Conservation (phyloP, 345 rosid genomes). For the Hibiscus syriacus region DNA sequence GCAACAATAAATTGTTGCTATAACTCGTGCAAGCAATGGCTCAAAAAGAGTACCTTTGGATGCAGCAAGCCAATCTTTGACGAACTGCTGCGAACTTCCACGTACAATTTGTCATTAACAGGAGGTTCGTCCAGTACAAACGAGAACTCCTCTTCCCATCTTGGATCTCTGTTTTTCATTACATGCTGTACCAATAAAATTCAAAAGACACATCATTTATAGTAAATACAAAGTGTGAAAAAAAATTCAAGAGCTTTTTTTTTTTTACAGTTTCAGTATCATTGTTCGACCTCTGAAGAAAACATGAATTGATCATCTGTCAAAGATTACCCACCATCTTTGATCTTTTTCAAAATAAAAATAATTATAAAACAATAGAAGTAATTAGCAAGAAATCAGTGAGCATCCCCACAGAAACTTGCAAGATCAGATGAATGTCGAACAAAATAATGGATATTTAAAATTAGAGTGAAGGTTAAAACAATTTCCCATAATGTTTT, state of each 20-base stretch:
- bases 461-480: background rate
- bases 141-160: slow-evolving; percentile 86
- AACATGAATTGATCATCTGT: no score
- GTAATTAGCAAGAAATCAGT: background rate
- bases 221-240: slow-evolving; percentile 1
- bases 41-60: slow-evolving; percentile 55
- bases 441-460: background rate
- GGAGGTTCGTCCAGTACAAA: slow-evolving; percentile 82
- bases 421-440: background rate
- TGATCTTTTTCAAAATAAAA: background rate
- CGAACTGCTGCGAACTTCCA: slow-evolving; percentile 76
- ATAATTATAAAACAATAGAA: background rate
- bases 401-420: no score
- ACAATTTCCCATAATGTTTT: background rate
- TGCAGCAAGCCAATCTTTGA: slow-evolving; percentile 78
- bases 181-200: slow-evolving; percentile 33
- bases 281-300: background rate
- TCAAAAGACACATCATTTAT: background rate
- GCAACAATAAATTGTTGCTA: background rate
- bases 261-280: background rate
- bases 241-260: background rate
- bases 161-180: slow-evolving; percentile 90
- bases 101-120: slow-evolving; percentile 53
- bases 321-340: background rate
- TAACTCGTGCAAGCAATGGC: background rate